Conservation (phyloP, 208 protist species). For the Acanthamoeba sp. region DNA sequence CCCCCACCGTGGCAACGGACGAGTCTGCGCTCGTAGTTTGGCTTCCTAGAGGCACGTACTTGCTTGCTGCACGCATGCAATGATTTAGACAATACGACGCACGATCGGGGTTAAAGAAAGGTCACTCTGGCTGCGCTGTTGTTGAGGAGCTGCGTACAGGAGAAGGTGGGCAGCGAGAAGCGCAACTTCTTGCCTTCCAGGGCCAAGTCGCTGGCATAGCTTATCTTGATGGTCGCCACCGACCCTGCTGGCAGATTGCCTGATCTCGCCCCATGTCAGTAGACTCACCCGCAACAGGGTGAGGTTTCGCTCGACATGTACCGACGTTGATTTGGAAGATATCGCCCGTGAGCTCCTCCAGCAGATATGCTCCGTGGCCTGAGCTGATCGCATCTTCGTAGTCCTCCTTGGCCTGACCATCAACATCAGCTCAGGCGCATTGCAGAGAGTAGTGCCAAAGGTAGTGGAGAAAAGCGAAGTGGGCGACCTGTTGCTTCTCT, state of each 20-base stretch:
- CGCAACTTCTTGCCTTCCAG: neutral
- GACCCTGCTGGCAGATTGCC: slow-evolving; percentile 36
- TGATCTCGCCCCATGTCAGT: neutral
- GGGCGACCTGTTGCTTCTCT: slow-evolving; percentile 8
- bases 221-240: neutral
- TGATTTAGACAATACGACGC: neutral
- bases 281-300: too few relatives aligned
- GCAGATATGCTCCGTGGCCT: slow-evolving; percentile 6
- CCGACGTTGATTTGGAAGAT: slow-evolving; percentile 47
- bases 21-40: neutral
- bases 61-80: neutral
- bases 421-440: neutral
- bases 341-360: neutral
- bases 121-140: too few relatives aligned
- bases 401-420: neutral
- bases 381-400: slow-evolving; percentile 55
- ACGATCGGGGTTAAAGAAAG: too few relatives aligned
- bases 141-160: neutral
- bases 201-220: neutral
- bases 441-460: neutral
- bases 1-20: neutral
- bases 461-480: neutral
- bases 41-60: neutral
- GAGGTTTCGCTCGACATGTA: too few relatives aligned
- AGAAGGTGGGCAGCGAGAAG: slow-evolving; percentile 24